Evolutionary conservation across 441 rosid species (phyloP).

Genomic region (Daphne laureola): DNA sequence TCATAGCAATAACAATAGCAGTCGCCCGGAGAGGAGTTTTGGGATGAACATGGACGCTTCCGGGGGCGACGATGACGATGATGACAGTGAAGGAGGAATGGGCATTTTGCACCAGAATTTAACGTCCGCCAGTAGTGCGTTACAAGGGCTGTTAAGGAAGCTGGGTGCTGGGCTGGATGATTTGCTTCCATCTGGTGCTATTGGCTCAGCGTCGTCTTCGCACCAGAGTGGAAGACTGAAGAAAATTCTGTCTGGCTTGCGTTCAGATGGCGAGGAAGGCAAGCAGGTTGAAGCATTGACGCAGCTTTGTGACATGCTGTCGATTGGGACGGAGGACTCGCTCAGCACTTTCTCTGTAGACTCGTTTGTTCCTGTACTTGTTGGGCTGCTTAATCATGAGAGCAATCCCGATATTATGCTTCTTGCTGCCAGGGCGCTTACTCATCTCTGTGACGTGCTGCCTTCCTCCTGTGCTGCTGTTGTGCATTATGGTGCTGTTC

Average conservation of each 20-base stretch:
- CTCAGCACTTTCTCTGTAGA: slow-evolving; percentile 94
- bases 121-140: slow-evolving; percentile 91
- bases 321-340: slow-evolving; percentile 95
- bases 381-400: slow-evolving; percentile 87
- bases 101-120: slow-evolving; percentile 82
- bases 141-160: slow-evolving; percentile 88
- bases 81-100: slow-evolving; percentile 71
- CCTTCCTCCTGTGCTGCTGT: slow-evolving; percentile 99
- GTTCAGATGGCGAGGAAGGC: slow-evolving; percentile 95
- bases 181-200: slow-evolving; percentile 68
- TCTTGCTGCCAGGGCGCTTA: slow-evolving; percentile 96
- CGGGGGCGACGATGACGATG: slow-evolving; percentile 65
- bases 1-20: slow-evolving; percentile 10
- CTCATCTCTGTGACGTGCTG: slow-evolving; percentile 92
- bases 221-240: slow-evolving; percentile 81
- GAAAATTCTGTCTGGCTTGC: slow-evolving; percentile 86
- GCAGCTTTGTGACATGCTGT: slow-evolving; percentile 93
- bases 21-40: slow-evolving; percentile 28
- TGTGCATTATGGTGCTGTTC: slow-evolving; percentile 92
- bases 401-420: slow-evolving; percentile 95
- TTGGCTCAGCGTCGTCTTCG: slow-evolving; percentile 77
- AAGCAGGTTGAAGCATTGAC: slow-evolving; percentile 96
- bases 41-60: slow-evolving; percentile 57
- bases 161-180: slow-evolving; percentile 97
- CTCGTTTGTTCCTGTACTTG: slow-evolving; percentile 87